These are phyloP conservation scores for Colletotrichum aenigma DNA, from an alignment of 2,329 filamentous ascomycete species.

Conservation along the genomic window DNA sequence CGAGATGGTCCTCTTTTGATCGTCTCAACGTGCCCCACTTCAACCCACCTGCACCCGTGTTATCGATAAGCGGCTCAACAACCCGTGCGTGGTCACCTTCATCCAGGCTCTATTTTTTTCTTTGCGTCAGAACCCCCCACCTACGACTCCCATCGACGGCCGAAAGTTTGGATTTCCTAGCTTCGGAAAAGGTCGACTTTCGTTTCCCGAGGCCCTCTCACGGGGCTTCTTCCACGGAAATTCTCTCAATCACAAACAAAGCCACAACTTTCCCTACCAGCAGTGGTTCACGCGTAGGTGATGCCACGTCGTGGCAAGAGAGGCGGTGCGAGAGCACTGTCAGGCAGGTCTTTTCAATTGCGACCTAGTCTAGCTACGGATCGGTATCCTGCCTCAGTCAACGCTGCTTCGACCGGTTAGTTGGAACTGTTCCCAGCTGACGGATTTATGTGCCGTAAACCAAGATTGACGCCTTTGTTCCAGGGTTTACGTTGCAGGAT, in stretches of 20 bases:
- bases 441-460: neutral
- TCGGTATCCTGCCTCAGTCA: neutral
- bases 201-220: neutral
- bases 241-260: neutral
- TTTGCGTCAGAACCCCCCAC: no score
- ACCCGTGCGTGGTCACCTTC: neutral
- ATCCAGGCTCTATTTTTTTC: neutral
- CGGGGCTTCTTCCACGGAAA: neutral
- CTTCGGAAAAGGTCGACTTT: neutral
- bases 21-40: neutral
- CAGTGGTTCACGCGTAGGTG: neutral
- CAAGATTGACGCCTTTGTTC: neutral
- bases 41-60: neutral
- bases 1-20: neutral
- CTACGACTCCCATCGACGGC: neutral
- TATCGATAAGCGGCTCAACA: neutral
- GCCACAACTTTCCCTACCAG: neutral
- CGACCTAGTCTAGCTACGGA: neutral
- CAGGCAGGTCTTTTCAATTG: neutral
- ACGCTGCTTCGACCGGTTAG: neutral
- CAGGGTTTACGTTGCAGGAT: conserved; percentile 24
- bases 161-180: neutral
- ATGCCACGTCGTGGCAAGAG: conserved; percentile 15
- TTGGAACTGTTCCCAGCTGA: neutral
- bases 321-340: neutral